Conservation (phyloP, 2,329 filamentous ascomycete species). For the Xylaria sp. region DNA sequence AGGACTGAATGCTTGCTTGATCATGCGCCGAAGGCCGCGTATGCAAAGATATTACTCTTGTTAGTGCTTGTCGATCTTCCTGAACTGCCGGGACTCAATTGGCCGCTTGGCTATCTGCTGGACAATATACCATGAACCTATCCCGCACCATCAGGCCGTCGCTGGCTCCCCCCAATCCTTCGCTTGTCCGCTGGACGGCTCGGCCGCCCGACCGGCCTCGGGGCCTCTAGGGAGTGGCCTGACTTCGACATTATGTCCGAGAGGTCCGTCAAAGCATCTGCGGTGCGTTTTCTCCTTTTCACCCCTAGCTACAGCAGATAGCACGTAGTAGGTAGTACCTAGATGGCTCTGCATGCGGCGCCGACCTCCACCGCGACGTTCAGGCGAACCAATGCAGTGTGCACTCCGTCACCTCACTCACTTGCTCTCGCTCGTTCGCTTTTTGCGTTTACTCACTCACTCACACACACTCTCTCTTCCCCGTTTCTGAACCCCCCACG, state of each 20-base stretch:
- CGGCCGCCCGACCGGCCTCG: constrained; percentile 26
- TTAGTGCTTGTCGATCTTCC: constrained; percentile 10
- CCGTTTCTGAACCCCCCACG: constrained; percentile 14
- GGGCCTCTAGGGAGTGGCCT: constrained; percentile 21
- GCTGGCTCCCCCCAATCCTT: neutral
- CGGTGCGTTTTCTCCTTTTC: neutral
- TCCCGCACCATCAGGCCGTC: constrained; percentile 13
- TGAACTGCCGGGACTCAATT: neutral
- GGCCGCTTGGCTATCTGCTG: neutral
- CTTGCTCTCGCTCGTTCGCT: no score
- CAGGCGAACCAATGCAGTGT: neutral
- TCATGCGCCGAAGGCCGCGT: constrained; percentile 18
- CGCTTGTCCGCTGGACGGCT: constrained; percentile 12
- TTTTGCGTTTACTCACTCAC: no score
- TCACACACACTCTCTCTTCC: neutral
- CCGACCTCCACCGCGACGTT: constrained; percentile 15
- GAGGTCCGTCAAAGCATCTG: constrained; percentile 10
- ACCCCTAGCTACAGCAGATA: neutral
- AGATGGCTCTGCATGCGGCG: constrained; percentile 18
- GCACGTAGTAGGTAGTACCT: neutral
- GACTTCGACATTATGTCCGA: constrained; percentile 16
- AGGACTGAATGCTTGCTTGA: neutral
- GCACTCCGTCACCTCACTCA: neutral
- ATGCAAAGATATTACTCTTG: constrained; percentile 6
- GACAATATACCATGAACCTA: neutral